Evolutionary conservation across 2,329 filamentous ascomycete species (phyloP), one percentile per base, ranked within the genome.

Genomic region (Bipolaris cookei): DNA sequence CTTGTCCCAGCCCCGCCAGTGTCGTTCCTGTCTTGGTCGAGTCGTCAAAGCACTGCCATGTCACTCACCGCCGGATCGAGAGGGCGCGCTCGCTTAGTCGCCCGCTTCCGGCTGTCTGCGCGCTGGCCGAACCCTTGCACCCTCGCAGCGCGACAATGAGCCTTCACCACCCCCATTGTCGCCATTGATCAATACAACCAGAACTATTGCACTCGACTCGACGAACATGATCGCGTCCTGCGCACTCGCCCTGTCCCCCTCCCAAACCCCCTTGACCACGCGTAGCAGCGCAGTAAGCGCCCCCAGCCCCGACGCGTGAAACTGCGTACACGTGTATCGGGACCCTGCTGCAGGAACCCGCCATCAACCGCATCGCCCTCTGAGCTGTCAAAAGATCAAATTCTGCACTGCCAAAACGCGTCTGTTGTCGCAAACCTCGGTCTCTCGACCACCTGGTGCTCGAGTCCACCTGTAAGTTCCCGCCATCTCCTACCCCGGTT

Each of bases 281-380:
- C 53, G 14, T 41, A 53, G 39, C 52, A 68, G 64, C 35, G 52
- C 60, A 54, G 48, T 48, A 52, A 52, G 41, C 34, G 28, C 41
- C 47, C 32, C 56, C 42, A 43, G 48, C 51, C 51, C 62, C 51
- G 67, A 75, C 68, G 71, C 73, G 67, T 71, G 46, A 63, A 54
- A 53, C 58, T 56, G 58, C 28, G 52, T 55, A 61, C 60, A 67
- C 68, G 66, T 69, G 68, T 73, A 66, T 68, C 58, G 62, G 34
- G 53, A 45, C 46, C 63, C 56, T 54, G 54, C 54, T 52, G 56
- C 58, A 54, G 56, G 55, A 49, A 49, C 41, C 51, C 56, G 35
- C 41, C 56, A 51, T 58, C 55, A 52, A 58, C 62, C 61, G 50
- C 49, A 45, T 32, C 56, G 38, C 47, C 54, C 54, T 51, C 30